A percentile compares a stretch with the other conserved stretches of the same genome.
Evolutionary conservation across 2,329 filamentous ascomycete species (phyloP).

Genomic region (Lachnellula occidentalis): DNA sequence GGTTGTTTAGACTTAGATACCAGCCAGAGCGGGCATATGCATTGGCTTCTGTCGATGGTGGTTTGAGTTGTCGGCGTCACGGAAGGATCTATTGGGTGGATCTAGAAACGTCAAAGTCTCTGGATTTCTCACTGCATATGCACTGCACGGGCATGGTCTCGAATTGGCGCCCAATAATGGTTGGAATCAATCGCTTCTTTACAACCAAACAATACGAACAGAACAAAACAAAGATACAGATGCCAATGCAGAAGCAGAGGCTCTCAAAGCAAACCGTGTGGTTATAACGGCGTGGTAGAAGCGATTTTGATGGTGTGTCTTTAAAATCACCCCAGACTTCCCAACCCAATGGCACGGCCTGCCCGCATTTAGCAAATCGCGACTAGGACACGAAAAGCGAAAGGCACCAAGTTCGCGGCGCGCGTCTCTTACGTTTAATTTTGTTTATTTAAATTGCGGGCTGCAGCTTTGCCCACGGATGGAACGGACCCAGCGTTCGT

Average conservation of each 20-base stretch:
- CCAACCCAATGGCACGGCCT: too few relatives aligned
- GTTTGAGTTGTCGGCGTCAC: not conserved
- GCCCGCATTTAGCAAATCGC: not conserved
- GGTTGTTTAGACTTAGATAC: not conserved
- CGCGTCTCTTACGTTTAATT: not conserved
- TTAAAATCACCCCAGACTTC: too few relatives aligned
- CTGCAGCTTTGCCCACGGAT: not conserved
- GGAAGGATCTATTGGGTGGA: constrained; percentile 5
- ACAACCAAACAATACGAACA: too few relatives aligned
- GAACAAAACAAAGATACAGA: not conserved
- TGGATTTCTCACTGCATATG: constrained; percentile 6
- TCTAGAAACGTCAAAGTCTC: constrained; percentile 4
- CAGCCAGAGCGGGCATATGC: not conserved
- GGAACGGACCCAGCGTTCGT: not conserved
- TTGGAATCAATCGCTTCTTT: too few relatives aligned
- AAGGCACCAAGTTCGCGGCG: not conserved
- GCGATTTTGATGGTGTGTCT: too few relatives aligned
- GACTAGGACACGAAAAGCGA: not conserved
- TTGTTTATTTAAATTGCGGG: not conserved
- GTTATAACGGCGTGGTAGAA: too few relatives aligned
- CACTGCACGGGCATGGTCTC: constrained; percentile 1
- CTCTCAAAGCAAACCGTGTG: too few relatives aligned
- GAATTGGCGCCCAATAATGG: too few relatives aligned
- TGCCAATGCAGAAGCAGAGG: too few relatives aligned
- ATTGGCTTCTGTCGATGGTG: constrained; percentile 2